These are phyloP conservation scores for Rhinocladiella mackenziei DNA, from an alignment of 2,329 filamentous ascomycete genomes.

Conservation along the genomic window DNA sequence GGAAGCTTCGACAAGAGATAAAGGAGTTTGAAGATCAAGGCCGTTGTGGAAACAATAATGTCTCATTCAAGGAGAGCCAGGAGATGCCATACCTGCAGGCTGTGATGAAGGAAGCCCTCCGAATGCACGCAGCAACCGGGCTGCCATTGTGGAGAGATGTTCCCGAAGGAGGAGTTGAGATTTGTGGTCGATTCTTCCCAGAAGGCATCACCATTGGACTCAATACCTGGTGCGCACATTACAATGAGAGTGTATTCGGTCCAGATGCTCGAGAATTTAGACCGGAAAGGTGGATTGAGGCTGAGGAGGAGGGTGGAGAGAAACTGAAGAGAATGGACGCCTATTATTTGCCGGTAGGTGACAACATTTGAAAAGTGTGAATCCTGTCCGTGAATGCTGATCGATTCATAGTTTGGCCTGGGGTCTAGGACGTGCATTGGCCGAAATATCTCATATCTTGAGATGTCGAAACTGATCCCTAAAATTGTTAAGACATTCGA, in stretches of 20 bases:
- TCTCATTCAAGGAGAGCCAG: constrained; percentile 60
- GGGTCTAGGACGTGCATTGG: constrained; percentile 41
- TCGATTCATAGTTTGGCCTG: constrained; percentile 36
- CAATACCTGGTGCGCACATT: constrained; percentile 46
- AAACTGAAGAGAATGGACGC: constrained; percentile 37
- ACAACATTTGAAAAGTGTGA: neutral
- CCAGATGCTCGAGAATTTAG: constrained; percentile 41
- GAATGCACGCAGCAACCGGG: constrained; percentile 49
- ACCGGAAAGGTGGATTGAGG: constrained; percentile 47
- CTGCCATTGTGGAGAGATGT: constrained; percentile 50
- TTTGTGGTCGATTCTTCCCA: constrained; percentile 43
- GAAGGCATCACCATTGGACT: constrained; percentile 43
- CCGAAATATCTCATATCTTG: constrained; percentile 31
- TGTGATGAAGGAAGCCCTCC: constrained; percentile 51
- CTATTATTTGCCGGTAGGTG: constrained; percentile 40
- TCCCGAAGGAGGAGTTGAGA: constrained; percentile 42
- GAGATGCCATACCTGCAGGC: constrained; percentile 62
- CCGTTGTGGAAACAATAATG: constrained; percentile 33
- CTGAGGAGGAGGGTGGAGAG: constrained; percentile 32
- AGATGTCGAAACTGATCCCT: constrained; percentile 34
- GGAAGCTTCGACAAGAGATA: constrained; percentile 26
- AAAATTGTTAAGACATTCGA: constrained; percentile 27
- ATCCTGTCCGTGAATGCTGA: constrained; percentile 45
- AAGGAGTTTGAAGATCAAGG: constrained; percentile 27
- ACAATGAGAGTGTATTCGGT: constrained; percentile 46